phyloP scores from a whole-genome alignment of 345 rosid species.

The Populus nigra region DNA sequence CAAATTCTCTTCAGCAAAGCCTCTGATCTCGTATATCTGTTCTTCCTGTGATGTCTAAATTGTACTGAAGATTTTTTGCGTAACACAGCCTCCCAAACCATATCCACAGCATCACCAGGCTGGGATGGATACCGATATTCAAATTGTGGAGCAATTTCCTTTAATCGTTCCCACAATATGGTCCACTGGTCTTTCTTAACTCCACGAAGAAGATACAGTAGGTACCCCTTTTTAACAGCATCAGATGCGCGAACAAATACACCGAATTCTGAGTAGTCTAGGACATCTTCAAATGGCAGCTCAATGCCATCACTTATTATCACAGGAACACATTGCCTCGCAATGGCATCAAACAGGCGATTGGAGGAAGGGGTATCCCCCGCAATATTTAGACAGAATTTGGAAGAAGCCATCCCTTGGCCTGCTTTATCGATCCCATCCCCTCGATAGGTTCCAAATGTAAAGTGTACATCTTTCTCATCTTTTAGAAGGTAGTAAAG shows the following conservation, averaged over 20 bases:
- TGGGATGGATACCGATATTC: constrained; percentile 75
- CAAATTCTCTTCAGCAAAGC: constrained; percentile 8
- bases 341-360: constrained; percentile 87
- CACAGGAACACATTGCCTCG: constrained; percentile 84
- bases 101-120: constrained; percentile 76
- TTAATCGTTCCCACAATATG: constrained; percentile 66
- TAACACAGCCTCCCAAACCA: constrained; percentile 79
- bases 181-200: constrained; percentile 57
- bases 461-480: constrained; percentile 79
- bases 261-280: constrained; percentile 77
- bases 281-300: constrained; percentile 82
- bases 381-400: constrained; percentile 84
- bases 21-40: constrained; percentile 53
- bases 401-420: constrained; percentile 83
- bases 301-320: constrained; percentile 81
- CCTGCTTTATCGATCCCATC: constrained; percentile 64
- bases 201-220: constrained; percentile 63
- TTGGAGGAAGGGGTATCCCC: constrained; percentile 97
- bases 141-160: constrained; percentile 50
- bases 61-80: constrained; percentile 48
- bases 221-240: constrained; percentile 63
- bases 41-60: constrained; percentile 47
- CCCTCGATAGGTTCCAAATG: constrained; percentile 67
- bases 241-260: constrained; percentile 65
- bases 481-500: constrained; percentile 83